Base-by-base conservation (phyloP, 192 early-diverging fungal species). In the Podila clonocystis region DNA sequence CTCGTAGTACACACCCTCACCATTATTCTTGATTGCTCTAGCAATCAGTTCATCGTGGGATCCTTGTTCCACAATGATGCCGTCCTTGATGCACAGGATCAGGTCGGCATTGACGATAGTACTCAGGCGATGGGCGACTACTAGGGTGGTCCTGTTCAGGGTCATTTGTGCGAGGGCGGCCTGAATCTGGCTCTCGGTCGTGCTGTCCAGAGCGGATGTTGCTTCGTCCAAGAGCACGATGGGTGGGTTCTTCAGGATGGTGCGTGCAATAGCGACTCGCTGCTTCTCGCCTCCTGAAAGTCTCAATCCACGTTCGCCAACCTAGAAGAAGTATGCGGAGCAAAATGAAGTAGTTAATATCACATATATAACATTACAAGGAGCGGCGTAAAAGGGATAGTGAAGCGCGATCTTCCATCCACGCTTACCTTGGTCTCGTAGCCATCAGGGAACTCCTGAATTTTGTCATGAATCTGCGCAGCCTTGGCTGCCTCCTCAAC, bases 211-310 rank as follows among this genome's bases (percentile, higher is more conserved):
- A 9, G 94, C 93, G n/a, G 90, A 91, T 0, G 95, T 96, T 12
- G 94, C 95, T 73, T 96, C 96, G 68, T 96, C 96, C 67, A 96
- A 72, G 17, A 95, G 84, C 50, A 96, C 90, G 48, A 94, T 93
- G 36, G 82, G 72, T 7, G 70, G 68, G 59, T 70, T 77, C 82
- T 95, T 96, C 38, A 96, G 63, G 41, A 96, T 82, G 1, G 95
- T 96, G 22, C 95, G 74, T 19, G 94, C 95, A 82, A 96, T 95
- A 22, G 95, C 95, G 9, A 96, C 89, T 38, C 95, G 84, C 80
- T 96, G 95, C 85, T 97, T 97, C 85, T 98, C 97, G 22, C 96
- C 97, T 61, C 97, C 96, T 58, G 90, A 92, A 22, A 99, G 85
- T 60, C 96, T 87, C 75, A 94, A 68, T 31, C 91, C 92, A 68